phyloP scores from a whole-genome alignment of 2,329 filamentous ascomycete genomes.

The Whalleya microplaca region DNA sequence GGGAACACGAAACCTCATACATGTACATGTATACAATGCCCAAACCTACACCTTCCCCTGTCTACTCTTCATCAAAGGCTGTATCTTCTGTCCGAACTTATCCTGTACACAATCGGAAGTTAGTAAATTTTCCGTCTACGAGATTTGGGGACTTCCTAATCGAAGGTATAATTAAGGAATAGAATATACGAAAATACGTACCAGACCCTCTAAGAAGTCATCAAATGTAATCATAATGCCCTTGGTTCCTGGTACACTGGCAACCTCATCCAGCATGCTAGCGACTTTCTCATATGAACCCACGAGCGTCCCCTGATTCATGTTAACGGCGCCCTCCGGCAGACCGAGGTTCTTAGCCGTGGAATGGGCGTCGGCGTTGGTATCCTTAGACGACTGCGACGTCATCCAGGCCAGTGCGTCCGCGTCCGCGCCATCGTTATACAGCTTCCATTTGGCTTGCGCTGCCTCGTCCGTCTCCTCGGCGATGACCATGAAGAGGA shows the following conservation, averaged over 20 bases:
- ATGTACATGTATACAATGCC: too few species aligned
- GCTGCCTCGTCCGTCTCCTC: slow-evolving; percentile 38
- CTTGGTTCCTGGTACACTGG: slow-evolving; percentile 37
- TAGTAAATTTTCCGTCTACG: too few species aligned
- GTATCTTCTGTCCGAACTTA: slow-evolving; percentile 38
- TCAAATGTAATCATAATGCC: slow-evolving; percentile 41
- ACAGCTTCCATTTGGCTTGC: slow-evolving; percentile 38
- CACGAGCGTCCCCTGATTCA: slow-evolving; percentile 37
- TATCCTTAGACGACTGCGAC: slow-evolving; percentile 37
- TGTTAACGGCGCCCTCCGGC: slow-evolving; percentile 37
- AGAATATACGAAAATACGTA: too few species aligned
- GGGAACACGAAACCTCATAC: too few species aligned
- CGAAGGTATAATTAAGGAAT: too few species aligned
- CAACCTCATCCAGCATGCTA: slow-evolving; percentile 38
- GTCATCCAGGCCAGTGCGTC: slow-evolving; percentile 40
- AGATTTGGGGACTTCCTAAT: background rate
- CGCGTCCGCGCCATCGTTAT: slow-evolving; percentile 36
- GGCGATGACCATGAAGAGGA: slow-evolving; percentile 40
- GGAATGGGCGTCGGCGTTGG: slow-evolving; percentile 35
- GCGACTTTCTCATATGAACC: slow-evolving; percentile 37
- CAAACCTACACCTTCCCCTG: slow-evolving; percentile 12
- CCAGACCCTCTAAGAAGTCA: slow-evolving; percentile 35
- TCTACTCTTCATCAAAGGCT: slow-evolving; percentile 40
- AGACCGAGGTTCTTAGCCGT: slow-evolving; percentile 32
- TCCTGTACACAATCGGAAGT: slow-evolving; percentile 10